Evolutionary conservation across 2,329 filamentous ascomycete genomes (phyloP).

Genomic region (Penicillium nordicum): DNA sequence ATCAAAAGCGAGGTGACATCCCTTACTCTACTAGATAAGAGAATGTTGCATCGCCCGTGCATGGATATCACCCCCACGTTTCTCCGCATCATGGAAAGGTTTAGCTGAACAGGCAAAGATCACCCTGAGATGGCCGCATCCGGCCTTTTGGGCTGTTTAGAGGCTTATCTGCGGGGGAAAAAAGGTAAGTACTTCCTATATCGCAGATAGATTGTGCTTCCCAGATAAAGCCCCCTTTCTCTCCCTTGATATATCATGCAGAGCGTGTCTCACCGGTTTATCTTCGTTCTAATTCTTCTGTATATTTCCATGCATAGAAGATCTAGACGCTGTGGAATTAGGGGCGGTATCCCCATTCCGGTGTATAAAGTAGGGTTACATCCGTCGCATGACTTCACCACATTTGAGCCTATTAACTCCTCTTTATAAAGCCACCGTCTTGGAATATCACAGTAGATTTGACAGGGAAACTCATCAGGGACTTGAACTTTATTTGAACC

Average conservation of each 20-base stretch:
- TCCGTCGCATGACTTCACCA: constrained; percentile 7
- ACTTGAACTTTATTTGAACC: not conserved
- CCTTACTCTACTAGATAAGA: constrained; percentile 20
- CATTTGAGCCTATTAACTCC: not conserved
- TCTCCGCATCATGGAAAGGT: constrained; percentile 19
- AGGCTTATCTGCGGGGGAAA: constrained; percentile 3
- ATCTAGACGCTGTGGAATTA: not conserved
- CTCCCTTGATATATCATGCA: not conserved
- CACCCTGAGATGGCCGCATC: constrained; percentile 17
- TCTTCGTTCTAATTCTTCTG: not conserved
- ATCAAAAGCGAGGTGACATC: constrained; percentile 11
- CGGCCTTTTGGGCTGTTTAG: not conserved
- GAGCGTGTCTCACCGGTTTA: not conserved
- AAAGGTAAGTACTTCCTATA: not conserved
- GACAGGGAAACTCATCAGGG: not conserved
- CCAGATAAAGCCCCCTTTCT: not conserved
- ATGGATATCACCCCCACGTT: constrained; percentile 21
- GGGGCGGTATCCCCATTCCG: not conserved
- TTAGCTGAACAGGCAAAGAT: constrained; percentile 12
- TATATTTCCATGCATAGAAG: not conserved
- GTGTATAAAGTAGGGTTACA: constrained; percentile 2
- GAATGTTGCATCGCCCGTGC: constrained; percentile 19
- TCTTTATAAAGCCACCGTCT: not conserved
- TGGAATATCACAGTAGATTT: not conserved
- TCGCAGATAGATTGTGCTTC: not conserved